Base-by-base conservation (phyloP, 192 early-diverging fungal genomes). In the Entomortierella beljakovae region DNA sequence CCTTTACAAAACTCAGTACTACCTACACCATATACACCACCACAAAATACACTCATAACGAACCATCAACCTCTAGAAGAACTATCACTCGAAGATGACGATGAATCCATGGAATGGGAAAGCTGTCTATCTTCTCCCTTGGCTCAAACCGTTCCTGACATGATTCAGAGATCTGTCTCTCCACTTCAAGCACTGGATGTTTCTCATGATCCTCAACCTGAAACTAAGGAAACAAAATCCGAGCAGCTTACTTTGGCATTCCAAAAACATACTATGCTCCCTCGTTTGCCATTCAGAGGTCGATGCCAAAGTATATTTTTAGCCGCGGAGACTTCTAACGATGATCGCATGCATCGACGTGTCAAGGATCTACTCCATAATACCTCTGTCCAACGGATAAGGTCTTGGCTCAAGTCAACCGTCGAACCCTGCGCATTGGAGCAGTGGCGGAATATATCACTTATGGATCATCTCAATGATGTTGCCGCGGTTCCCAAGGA, bases 231-330 rank as follows among this genome's bases (percentile, higher is more conserved):
- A 43, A 13, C 42, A 18, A 52, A 52, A 52, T 6, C 7, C 7
- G 25, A n/a, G 0, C 55, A 61, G 3, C 22, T 69, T 4, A 11
- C 29, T 3, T 26, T 68, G 6, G 61, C 61, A 13, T 60, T 64
- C 31, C 66, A 57, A 31, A 37, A 51, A 7, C 31, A 67, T 25
- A 22, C 48, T 3, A 79, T 79, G 49, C 31, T 28, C 3, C 74
- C 74, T 28, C 49, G n/a, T 2, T 28, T 79, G n/a, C 60, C 34
- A 8, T 58, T 54, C 33, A 66, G 57, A 29, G 50, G 61, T n/a
- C 74, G 74, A 32, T 26, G 59, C 13, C 52, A 61, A 0, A 64
- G 60, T 28, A 79, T 79, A 3, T 79, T 79, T 46, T 29, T 79
- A 25, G 48, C 35, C 2, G 40, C 55, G 2, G 46, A 22, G 3